These are phyloP conservation scores for Penicillium crystallinum DNA, from an alignment of 495 filamentous ascomycete species.

Conservation along the genomic window DNA sequence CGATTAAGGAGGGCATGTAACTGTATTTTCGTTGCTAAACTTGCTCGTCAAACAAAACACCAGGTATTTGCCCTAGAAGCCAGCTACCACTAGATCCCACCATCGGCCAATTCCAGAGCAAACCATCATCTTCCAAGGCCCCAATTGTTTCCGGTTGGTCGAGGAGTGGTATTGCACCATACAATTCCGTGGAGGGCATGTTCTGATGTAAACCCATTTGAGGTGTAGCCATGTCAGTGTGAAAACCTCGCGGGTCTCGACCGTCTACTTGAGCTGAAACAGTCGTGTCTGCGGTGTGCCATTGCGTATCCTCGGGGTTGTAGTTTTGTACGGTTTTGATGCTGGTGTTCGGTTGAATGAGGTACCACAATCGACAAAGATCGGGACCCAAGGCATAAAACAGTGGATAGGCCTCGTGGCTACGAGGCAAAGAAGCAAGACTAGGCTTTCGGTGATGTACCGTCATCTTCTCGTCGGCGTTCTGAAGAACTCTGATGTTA, in stretches of 20 bases:
- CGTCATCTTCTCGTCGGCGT: neutral
- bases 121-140: neutral
- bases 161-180: neutral
- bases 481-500: neutral
- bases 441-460: neutral
- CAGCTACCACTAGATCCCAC: neutral
- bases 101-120: neutral
- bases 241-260: neutral
- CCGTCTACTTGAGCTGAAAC: neutral
- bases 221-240: neutral
- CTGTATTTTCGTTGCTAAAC: too few species aligned
- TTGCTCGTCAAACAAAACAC: neutral
- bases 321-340: neutral
- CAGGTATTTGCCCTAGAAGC: neutral
- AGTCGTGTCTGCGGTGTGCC: neutral
- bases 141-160: neutral
- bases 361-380: neutral
- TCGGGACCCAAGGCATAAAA: neutral
- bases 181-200: neutral
- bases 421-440: neutral
- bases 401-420: neutral
- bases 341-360: neutral
- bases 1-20: too few species aligned
- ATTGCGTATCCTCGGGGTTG: neutral
- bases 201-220: neutral